Percentiles rank a stretch among this genome's conserved stretches.
Conservation (phyloP, 2,329 filamentous ascomycete genomes). For the Colletotrichum tofieldiae region DNA sequence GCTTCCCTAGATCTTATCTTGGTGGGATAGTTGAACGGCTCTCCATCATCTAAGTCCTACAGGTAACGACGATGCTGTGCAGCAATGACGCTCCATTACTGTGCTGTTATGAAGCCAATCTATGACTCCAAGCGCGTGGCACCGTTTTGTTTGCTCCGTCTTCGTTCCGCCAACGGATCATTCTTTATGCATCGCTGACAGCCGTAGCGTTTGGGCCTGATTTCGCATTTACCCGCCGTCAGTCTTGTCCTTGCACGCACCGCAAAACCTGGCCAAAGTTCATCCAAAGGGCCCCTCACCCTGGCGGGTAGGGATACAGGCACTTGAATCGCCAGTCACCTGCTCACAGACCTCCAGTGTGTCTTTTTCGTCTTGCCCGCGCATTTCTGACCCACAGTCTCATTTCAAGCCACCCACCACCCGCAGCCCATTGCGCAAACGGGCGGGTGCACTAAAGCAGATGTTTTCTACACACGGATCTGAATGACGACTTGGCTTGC, state of each 20-base stretch:
- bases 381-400: slow-evolving; percentile 23
- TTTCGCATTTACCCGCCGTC: not conserved
- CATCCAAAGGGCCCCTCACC: not conserved
- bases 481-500: not conserved
- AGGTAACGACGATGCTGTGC: not conserved
- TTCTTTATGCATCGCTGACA: slow-evolving; percentile 9
- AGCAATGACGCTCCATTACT: not conserved
- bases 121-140: not conserved
- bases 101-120: not conserved
- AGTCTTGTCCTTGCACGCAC: not conserved
- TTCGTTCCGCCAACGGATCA: not conserved
- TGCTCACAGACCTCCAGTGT: not conserved
- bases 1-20: not conserved
- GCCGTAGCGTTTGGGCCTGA: not conserved
- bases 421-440: not conserved
- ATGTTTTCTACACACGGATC: not conserved
- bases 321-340: not conserved
- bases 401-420: slow-evolving; percentile 21
- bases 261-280: not conserved
- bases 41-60: not conserved
- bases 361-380: not conserved
- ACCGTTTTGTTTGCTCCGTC: not conserved
- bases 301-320: not conserved
- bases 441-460: not conserved
- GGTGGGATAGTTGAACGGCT: not conserved